Evolutionary conservation across 768 basidiomycete species (phyloP).

Genomic region (Leucocoprinus leucothites): DNA sequence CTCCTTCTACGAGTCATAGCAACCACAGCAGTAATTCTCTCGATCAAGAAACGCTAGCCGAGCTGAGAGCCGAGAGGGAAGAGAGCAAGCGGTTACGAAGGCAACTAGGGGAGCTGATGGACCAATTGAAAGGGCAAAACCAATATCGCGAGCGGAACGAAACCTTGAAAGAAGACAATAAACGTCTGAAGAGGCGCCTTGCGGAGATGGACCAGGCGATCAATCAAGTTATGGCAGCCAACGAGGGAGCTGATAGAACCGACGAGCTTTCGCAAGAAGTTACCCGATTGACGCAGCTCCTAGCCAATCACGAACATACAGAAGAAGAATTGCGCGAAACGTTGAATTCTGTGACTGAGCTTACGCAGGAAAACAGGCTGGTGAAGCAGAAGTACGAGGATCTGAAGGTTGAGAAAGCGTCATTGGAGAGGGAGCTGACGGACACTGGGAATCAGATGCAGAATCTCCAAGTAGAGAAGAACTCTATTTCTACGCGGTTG

Average conservation of each 20-base stretch:
- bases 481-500: conserved; percentile 25
- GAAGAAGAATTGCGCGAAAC: conserved; percentile 28
- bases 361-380: conserved; percentile 22
- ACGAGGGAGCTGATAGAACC: conserved; percentile 19
- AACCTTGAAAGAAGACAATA: conserved; percentile 22
- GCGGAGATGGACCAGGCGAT: conserved; percentile 29
- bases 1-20: background rate
- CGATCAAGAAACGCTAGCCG: conserved; percentile 21
- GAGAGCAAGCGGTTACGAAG: conserved; percentile 24
- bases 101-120: conserved; percentile 25
- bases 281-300: conserved; percentile 21
- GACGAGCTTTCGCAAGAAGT: conserved; percentile 29
- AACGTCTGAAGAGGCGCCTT: conserved; percentile 21
- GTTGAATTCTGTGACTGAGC: conserved; percentile 23
- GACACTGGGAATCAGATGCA: conserved; percentile 21
- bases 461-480: conserved; percentile 26
- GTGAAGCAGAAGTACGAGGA: conserved; percentile 21
- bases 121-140: conserved; percentile 25
- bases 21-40: conserved; percentile 10
- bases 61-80: conserved; percentile 17
- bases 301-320: conserved; percentile 26
- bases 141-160: conserved; percentile 23
- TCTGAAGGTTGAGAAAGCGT: conserved; percentile 18
- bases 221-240: conserved; percentile 22
- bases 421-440: conserved; percentile 20